These are phyloP conservation scores for Sclerotinia nivalis DNA, from an alignment of 2,329 filamentous ascomycete species.

Conservation along the genomic window DNA sequence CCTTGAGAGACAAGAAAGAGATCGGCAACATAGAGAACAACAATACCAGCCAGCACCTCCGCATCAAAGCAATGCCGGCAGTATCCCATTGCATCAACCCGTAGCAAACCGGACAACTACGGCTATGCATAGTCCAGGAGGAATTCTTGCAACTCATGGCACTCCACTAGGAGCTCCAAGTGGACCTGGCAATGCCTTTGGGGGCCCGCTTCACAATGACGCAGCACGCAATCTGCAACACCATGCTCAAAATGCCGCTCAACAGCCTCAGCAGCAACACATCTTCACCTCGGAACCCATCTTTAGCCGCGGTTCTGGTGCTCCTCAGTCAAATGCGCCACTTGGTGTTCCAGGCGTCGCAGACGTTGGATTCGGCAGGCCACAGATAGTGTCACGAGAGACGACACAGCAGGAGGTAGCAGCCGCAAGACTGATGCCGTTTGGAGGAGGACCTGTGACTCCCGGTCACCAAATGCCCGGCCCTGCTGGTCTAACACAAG, in stretches of 20 bases:
- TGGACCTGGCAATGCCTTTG: conserved; percentile 48
- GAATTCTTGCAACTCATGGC: conserved; percentile 75
- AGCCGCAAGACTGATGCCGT: conserved; percentile 64
- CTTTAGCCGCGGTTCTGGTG: conserved; percentile 33
- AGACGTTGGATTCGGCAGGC: conserved; percentile 64
- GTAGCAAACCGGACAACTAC: conserved; percentile 79
- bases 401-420: conserved; percentile 47
- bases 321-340: conserved; percentile 44
- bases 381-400: conserved; percentile 36
- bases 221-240: conserved; percentile 55
- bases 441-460: conserved; percentile 45
- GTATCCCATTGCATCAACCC: conserved; percentile 90
- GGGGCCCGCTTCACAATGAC: conserved; percentile 56
- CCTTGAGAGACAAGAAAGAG: conserved; percentile 52
- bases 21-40: conserved; percentile 63
- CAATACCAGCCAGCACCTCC: conserved; percentile 64
- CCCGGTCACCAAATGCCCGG: conserved; percentile 40
- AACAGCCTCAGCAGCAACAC: conserved; percentile 52
- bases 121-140: conserved; percentile 89
- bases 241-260: conserved; percentile 48
- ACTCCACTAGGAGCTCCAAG: conserved; percentile 45
- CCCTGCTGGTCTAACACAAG: conserved; percentile 63
- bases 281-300: conserved; percentile 56
- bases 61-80: conserved; percentile 84
- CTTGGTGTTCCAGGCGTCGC: conserved; percentile 60